Evolutionary conservation across 2,329 filamentous ascomycete genomes (phyloP).

Genomic region (Exophiala viscosa): DNA sequence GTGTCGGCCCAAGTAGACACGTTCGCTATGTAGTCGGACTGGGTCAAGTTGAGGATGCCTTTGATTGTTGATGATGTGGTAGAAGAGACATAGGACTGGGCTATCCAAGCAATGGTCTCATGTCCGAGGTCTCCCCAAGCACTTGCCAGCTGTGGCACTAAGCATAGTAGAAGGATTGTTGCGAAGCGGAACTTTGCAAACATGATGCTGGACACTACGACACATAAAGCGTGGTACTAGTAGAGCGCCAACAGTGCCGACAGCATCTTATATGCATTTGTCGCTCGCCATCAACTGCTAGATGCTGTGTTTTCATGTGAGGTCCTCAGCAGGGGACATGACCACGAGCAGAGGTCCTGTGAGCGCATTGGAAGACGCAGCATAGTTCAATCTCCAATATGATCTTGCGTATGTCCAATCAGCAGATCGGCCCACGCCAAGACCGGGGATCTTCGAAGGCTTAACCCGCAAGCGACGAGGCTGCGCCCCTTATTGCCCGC

Average conservation of each 20-base stretch:
- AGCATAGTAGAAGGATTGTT: conserved; percentile 81
- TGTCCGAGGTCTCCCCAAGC: conserved; percentile 54
- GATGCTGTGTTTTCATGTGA: too few relatives aligned
- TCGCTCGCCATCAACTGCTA: too few relatives aligned
- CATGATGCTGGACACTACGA: not conserved
- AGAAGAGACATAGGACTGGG: conserved; percentile 46
- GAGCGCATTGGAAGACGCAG: conserved; percentile 8
- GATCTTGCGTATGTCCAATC: conserved; percentile 4
- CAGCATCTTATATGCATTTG: too few relatives aligned
- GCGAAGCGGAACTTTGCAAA: not conserved
- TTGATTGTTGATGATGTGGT: conserved; percentile 45
- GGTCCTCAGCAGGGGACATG: too few relatives aligned
- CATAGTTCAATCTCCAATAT: conserved; percentile 10
- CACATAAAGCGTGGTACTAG: not conserved
- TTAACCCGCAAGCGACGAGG: not conserved
- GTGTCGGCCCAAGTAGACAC: conserved; percentile 54
- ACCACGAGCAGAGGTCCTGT: not conserved
- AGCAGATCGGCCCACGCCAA: conserved; percentile 1
- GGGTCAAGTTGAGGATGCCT: conserved; percentile 42
- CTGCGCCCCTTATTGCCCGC: not conserved
- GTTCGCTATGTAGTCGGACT: conserved; percentile 47
- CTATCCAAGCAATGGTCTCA: conserved; percentile 53
- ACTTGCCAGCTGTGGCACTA: conserved; percentile 77
- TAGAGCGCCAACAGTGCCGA: too few relatives aligned
- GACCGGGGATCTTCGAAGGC: not conserved